Evolutionary conservation across 2,329 filamentous ascomycete species (phyloP).

Genomic region (Aspergillus japonicus): DNA sequence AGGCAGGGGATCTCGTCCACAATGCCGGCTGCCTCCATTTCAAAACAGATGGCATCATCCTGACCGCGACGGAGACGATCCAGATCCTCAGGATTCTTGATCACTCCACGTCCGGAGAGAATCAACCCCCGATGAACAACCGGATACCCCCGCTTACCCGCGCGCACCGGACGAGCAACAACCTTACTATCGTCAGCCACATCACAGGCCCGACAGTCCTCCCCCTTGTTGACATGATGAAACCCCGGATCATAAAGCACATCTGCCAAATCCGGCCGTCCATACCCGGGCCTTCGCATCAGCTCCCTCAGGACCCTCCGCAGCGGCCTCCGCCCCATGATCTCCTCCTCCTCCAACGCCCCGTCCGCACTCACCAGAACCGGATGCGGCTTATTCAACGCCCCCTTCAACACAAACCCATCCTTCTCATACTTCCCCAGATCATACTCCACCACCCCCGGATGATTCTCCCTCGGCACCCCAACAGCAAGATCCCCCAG

Average conservation of each 20-base stretch:
- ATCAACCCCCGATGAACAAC: slow-evolving; percentile 6
- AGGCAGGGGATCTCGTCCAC: slow-evolving; percentile 19
- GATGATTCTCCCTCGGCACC: slow-evolving; percentile 1
- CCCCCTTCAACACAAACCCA: not conserved
- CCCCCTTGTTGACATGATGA: slow-evolving; percentile 1
- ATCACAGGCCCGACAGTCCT: not conserved
- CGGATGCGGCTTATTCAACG: not conserved
- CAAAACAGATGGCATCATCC: slow-evolving; percentile 13
- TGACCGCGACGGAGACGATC: slow-evolving; percentile 2
- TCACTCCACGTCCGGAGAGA: slow-evolving; percentile 2
- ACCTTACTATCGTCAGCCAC: not conserved
- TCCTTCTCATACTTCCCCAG: slow-evolving; percentile 6
- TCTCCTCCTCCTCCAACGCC: slow-evolving; percentile 7
- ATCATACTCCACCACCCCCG: slow-evolving; percentile 12
- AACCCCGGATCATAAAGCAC: slow-evolving; percentile 1
- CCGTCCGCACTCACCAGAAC: slow-evolving; percentile 8
- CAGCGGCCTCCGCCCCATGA: slow-evolving; percentile 1
- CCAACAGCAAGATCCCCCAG: slow-evolving; percentile 29
- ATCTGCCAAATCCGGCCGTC: not conserved
- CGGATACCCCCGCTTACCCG: not conserved
- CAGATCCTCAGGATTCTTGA: not conserved
- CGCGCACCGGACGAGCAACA: not conserved
- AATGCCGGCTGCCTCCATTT: slow-evolving; percentile 17
- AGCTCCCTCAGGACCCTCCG: not conserved
- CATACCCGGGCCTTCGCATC: not conserved